A percentile compares a stretch with the other conserved stretches of the same genome.
These are phyloP conservation scores for Venturiaceae sp. DNA, from an alignment of 2,329 filamentous ascomycete species.

Conservation along the genomic window DNA sequence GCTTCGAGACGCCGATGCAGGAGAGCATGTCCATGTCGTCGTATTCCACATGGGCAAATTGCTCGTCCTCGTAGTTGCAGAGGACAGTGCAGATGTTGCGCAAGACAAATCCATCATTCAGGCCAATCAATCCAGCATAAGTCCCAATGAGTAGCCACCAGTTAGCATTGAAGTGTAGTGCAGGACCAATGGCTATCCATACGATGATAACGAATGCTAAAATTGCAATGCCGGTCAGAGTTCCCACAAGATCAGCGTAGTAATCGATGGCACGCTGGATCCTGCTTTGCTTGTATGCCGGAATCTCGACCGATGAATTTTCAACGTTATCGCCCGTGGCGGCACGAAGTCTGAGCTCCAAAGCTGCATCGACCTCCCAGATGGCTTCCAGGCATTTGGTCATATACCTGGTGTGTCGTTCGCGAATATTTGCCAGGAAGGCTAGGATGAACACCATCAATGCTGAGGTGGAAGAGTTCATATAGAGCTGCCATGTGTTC, in stretches of 20 bases:
- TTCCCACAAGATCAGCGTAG: constrained; percentile 34
- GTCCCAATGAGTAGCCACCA: constrained; percentile 41
- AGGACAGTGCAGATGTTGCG: constrained; percentile 31
- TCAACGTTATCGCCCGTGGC: neutral
- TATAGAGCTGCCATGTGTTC: constrained; percentile 20
- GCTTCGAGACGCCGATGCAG: neutral
- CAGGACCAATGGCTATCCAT: constrained; percentile 30
- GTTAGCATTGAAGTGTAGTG: constrained; percentile 30
- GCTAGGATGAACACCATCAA: constrained; percentile 30
- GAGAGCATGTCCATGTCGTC: constrained; percentile 4
- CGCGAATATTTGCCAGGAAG: constrained; percentile 30
- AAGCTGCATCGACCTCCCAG: constrained; percentile 23
- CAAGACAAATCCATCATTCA: constrained; percentile 36
- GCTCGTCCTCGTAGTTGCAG: constrained; percentile 11
- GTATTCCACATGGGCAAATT: constrained; percentile 11
- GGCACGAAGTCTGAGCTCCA: neutral
- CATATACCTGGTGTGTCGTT: constrained; percentile 25
- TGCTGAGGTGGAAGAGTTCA: constrained; percentile 35
- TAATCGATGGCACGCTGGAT: constrained; percentile 30
- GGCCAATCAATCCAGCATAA: constrained; percentile 36
- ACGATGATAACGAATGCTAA: constrained; percentile 25
- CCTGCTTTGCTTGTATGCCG: constrained; percentile 20
- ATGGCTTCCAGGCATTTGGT: constrained; percentile 22
- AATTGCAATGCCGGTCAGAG: constrained; percentile 28
- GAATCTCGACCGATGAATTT: neutral